Base-by-base conservation (phyloP, 2,329 filamentous ascomycete genomes). In the Trichophyton benhamiae region DNA sequence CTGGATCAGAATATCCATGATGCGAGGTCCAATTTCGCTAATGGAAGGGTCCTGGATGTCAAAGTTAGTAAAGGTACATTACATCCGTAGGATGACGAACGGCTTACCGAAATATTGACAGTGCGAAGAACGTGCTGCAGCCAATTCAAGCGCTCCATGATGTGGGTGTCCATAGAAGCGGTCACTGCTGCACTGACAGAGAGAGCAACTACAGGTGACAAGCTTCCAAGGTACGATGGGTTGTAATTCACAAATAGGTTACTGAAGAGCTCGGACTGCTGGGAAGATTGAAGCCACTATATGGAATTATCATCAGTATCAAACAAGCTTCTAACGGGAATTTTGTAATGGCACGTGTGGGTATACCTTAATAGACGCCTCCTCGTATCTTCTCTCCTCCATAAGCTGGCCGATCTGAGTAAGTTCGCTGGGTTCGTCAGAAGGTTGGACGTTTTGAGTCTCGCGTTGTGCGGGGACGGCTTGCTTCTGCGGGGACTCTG, bases 161-260 rank as follows among this genome's bases (percentile, higher is more conserved):
- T 69, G 63, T 83, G 80, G 8, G 78, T 80, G 33, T 80, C 75
- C 61, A 86, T 73, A 52, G 78, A 77, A 2, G 80, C 78, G 1
- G 82, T 84, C 27, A 86, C 80, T n/a, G 83, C 83, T 22, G 83
- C 82, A 59, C 81, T 82, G 27, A 85, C 82, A 1, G 83, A 85
- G 48, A 87, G 77, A 25, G 79, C 76, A 41, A 86, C 78, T 46
- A 87, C 77, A 1, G 82, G 79, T 33, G 81, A 79, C 17, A 86
- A 77, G 44, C 76, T 74, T 17, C 73, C 73, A 25, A 86, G 74
- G 69, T 83, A 86, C 7, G 74, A 71, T 0, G 83, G 83, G 63
- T 82, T 80, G 66, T 81, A 76, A 60, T 77, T 79, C 22, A 82
- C 77, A 68, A 87, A 86, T 59, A 85, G 76, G 30, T 79, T 77